Base-by-base conservation (phyloP, 768 basidiomycete species). In the Agaricus bisporus region DNA sequence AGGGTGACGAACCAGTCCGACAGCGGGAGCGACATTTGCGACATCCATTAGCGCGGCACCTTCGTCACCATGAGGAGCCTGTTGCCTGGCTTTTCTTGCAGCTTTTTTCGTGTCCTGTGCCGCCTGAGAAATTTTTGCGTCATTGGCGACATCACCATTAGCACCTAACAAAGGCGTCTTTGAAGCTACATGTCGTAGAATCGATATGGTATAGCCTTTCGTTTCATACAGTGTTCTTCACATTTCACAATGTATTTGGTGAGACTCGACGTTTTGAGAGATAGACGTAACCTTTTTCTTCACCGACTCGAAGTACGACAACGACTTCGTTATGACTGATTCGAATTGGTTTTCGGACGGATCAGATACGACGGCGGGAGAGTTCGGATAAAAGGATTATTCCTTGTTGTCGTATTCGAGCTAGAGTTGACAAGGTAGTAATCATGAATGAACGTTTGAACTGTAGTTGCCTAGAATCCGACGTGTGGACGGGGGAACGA, bases 331-430 rank as follows among this genome's bases (percentile, higher is more conserved):
- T 99, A 63, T 97, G 80, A 18, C 97, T 97, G 7, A 98, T 93
- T 35, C 95, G 79, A 68, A 99, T 99, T 55, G 98, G 81, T 69
- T 98, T 99, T 69, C 98, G 95, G 28, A 99, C 97, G 6, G 91
- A 95, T 60, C 95, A 73, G 63, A 99, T 99, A 64, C 95, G 95
- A 63, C 97, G 79, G 62, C 97, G 75, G 4, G 95, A 98, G 2
- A 99, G 85, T 67, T 98, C 97, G 2, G 97, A 97, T n/a, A 99
- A 85, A 11, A 98, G 73, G 61, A 99, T 99, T 97, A 99, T 99
- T 60, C 97, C 97, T 68, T 97, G 67, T 95, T 95, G 69, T 99
- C 95, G 65, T 99, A 98, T 71, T 98, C 95, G 62, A 98, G 86
- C 95, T 97, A 60, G 36, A 29, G 39, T 12, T 17, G 42, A 32